phyloP scores from a whole-genome alignment of 139 green algal species.

The Micractinium sp. region DNA sequence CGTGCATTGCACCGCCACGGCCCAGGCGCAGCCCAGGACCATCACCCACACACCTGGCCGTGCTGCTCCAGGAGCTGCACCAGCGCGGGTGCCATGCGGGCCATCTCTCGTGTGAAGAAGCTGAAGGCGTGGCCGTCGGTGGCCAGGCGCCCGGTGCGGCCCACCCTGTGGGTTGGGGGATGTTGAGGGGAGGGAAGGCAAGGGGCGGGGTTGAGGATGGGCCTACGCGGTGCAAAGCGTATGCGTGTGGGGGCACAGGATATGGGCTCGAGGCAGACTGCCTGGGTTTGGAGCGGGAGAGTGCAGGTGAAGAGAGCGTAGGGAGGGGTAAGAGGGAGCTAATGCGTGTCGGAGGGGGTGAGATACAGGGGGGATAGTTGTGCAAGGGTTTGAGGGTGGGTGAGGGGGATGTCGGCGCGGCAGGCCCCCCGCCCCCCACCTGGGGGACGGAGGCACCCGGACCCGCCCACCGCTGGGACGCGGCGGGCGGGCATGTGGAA shows the following conservation, averaged over 20 bases:
- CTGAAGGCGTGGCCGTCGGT: slow-evolving; percentile 83
- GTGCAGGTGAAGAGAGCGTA: not conserved
- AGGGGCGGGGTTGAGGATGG: not conserved
- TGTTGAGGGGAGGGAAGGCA: not conserved
- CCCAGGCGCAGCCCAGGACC: too few relatives aligned
- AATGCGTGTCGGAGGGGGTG: not conserved
- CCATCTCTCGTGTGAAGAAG: slow-evolving; percentile 88
- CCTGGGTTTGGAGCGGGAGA: too few relatives aligned
- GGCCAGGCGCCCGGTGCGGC: slow-evolving; percentile 88
- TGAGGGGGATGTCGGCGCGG: not conserved
- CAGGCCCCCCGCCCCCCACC: not conserved
- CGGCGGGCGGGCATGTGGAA: not conserved
- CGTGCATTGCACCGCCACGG: too few relatives aligned
- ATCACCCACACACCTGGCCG: slow-evolving; percentile 33
- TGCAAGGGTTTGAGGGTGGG: not conserved
- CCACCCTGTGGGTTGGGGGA: slow-evolving; percentile 57
- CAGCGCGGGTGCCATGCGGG: slow-evolving; percentile 66
- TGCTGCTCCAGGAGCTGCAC: slow-evolving; percentile 66
- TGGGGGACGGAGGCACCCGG: not conserved
- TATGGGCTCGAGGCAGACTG: not conserved
- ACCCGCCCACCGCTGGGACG: not conserved
- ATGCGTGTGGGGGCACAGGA: not conserved
- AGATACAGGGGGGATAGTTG: too few relatives aligned
- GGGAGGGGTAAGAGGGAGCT: not conserved
- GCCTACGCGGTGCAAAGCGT: not conserved